Evolutionary conservation across 495 filamentous ascomycete species (phyloP).

Genomic region (Penicillium taxi): DNA sequence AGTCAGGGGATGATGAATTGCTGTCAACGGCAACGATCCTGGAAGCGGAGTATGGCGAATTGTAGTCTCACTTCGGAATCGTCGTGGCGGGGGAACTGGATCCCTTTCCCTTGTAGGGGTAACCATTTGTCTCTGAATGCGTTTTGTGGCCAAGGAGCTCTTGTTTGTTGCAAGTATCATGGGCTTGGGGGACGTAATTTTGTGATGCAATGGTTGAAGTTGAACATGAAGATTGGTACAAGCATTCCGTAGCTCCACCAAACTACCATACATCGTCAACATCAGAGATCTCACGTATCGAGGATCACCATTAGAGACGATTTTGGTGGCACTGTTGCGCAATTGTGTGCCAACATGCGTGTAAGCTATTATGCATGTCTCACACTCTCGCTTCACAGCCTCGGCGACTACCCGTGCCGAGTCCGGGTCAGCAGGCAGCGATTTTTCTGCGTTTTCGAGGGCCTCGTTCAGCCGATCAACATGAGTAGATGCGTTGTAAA

Average conservation of each 20-base stretch:
- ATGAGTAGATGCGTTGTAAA: slow-evolving; percentile 67
- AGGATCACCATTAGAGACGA: slow-evolving; percentile 66
- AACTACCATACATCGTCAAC: slow-evolving; percentile 70
- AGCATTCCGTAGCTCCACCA: slow-evolving; percentile 62
- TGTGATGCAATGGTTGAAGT: slow-evolving; percentile 16
- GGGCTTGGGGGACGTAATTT: slow-evolving; percentile 18
- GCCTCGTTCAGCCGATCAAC: slow-evolving; percentile 68
- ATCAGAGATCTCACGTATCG: slow-evolving; percentile 74
- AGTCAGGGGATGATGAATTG: slow-evolving; percentile 20
- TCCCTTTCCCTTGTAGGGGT: slow-evolving; percentile 59
- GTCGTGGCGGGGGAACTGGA: slow-evolving; percentile 36
- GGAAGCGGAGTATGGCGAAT: slow-evolving; percentile 48
- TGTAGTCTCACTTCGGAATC: slow-evolving; percentile 55
- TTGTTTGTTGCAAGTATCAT: slow-evolving; percentile 19
- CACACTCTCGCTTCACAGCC: slow-evolving; percentile 54
- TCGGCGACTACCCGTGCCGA: slow-evolving; percentile 41
- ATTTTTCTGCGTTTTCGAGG: slow-evolving; percentile 55
- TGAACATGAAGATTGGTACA: slow-evolving; percentile 36
- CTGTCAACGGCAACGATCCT: slow-evolving; percentile 19
- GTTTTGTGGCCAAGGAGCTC: slow-evolving; percentile 17
- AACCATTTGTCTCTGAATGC: slow-evolving; percentile 42
- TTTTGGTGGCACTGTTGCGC: slow-evolving; percentile 58
- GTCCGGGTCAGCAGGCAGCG: slow-evolving; percentile 30
- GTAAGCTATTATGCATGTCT: slow-evolving; percentile 69
- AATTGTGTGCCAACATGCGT: slow-evolving; percentile 65